Evolutionary conservation across 169 alveolate species (phyloP), one percentile per base, ranked within the genome.

Genomic region (Plasmodium relictum): DNA sequence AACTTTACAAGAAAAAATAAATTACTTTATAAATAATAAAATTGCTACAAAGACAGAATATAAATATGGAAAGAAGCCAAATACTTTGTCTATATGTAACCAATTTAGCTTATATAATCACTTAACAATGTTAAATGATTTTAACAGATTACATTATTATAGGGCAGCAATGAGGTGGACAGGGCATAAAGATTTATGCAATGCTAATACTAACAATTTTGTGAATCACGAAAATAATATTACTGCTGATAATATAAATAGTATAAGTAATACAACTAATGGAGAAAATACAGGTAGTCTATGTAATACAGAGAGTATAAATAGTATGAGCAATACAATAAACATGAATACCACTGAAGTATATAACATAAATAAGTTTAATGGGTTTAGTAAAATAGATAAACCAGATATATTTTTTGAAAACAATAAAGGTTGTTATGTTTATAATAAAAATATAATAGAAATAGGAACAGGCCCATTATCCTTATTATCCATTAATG

Each of bases 381-480:
- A 74, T n/a, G 65, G 26, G 8, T 74, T 72, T 12, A 59, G n/a
- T 0, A 26, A 24, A 37, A 56, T 6, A 39, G 76, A 50, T 22
- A 65, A 58, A n/a, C 88, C 76, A 14, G 37, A 54, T 48, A 90
- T 59, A 0, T 70, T 76, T 68, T 73, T 80, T 52, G 93, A 74
- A 63, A 70, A 54, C 48, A 68, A 83, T 73, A 87, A 74, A 66
- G 88, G 71, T 31, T n/a, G 89, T 61, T 87, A 94, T 62, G 78
- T 95, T 76, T 56, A 88, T 50, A 93, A 93, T 71, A 94, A 86
- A 63, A 92, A 93, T 58, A 88, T 95, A 41, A 74, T 95, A 52
- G 97, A 95, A 62, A 83, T 95, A 26, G 97, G 97, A 24, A 94
- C 97, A 6, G 97, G 97, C 0, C 97, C 97, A 31, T 90, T 94